Evolutionary conservation across 495 filamentous ascomycete species (phyloP), one percentile per base, ranked within the genome.

Genomic region (Penicillium desertorum): DNA sequence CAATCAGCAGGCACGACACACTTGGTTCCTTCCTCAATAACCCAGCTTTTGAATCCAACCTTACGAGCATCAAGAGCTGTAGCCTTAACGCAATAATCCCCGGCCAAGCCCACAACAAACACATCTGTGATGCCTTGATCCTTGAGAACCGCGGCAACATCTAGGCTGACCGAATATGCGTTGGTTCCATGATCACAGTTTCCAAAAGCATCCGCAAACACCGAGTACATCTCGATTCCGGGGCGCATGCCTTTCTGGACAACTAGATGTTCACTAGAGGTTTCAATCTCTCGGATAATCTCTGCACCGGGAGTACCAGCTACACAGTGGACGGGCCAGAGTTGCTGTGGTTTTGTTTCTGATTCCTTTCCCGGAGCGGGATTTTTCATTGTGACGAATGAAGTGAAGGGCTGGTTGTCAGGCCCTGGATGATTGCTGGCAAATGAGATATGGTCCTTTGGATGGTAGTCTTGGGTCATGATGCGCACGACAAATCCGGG

Each of bases 291-390:
- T 0, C 86, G 81, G 17, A 94, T 79, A 32, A 98, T 77, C 46
- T 83, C 81, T 2, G 89, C 87, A 23, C 94, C 94, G 5, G 75
- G 70, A 0, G 86, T 92, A 30, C 76, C 77, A 61, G 88, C 85
- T 8, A 97, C 79, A 73, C 94, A 98, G 76, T 98, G 94, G 6
- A 82, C 81, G 0, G 94, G 94, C 94, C 94, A 98, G 7, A 98
- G 81, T 3, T 79, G 79, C 56, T 88, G 89, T 32, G 75, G 70
- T 69, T 88, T 85, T 17, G 73, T 81, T 64, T 92, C 86, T 0
- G 71, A 48, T 17, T 80, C 64, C 69, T 91, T 86, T 50, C 72
- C 61, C 0, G 77, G 76, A 1, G 70, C 69, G 1, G 88, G 88
- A 68, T 96, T 93, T 42, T 66, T 67, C 65, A 96, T 83, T 8